Conservation (phyloP, 768 basidiomycete species). For the Pleurotus cornucopiae region DNA sequence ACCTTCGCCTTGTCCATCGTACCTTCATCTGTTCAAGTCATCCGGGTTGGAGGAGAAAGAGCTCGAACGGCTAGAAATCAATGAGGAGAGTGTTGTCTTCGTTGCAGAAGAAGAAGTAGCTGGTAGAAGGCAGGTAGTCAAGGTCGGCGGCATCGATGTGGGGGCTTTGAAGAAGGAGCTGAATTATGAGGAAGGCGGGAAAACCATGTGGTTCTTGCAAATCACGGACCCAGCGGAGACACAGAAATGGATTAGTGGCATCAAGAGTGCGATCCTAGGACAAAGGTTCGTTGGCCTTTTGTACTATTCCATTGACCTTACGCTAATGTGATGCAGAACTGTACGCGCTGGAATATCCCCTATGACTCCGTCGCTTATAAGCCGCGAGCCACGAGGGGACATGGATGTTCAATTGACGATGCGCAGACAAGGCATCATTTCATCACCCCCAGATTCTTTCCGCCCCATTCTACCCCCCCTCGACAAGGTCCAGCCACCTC, state of each 20-base stretch:
- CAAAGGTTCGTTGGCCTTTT: constrained; percentile 46
- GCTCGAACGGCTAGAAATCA: constrained; percentile 71
- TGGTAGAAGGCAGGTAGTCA: constrained; percentile 51
- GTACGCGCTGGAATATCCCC: constrained; percentile 61
- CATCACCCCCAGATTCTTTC: constrained; percentile 22
- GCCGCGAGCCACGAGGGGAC: constrained; percentile 68
- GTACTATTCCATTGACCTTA: not conserved
- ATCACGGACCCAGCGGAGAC: constrained; percentile 57
- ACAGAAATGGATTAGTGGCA: constrained; percentile 71
- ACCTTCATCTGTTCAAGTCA: constrained; percentile 75
- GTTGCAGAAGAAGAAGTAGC: constrained; percentile 58
- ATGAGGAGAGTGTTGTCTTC: constrained; percentile 72
- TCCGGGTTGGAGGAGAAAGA: constrained; percentile 57
- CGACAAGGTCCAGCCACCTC: not conserved
- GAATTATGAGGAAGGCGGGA: constrained; percentile 43
- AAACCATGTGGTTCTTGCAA: constrained; percentile 69
- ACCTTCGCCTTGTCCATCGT: constrained; percentile 37
- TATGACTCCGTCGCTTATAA: constrained; percentile 34
- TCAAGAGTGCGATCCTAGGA: constrained; percentile 67
- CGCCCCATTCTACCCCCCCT: constrained; percentile 10
- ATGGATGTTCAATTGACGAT: constrained; percentile 84
- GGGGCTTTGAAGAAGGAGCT: constrained; percentile 42
- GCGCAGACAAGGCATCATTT: constrained; percentile 59
- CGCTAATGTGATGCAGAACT: constrained; percentile 37
- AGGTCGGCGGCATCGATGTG: constrained; percentile 62